Evolutionary conservation across 2,329 filamentous ascomycete species (phyloP).

Genomic region (Xylariaceae sp.): DNA sequence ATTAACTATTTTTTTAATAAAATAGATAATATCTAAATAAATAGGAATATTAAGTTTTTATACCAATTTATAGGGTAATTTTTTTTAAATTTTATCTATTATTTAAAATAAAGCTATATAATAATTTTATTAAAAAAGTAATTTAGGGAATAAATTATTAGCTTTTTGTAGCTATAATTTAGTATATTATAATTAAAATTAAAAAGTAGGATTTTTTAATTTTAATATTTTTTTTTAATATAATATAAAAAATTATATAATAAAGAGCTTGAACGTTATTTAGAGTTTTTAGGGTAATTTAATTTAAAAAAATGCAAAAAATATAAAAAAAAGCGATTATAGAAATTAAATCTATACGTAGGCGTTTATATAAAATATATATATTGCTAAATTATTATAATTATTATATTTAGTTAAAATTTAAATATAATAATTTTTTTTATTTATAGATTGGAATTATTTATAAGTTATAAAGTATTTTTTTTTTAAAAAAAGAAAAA

Average conservation of each 20-base stretch:
- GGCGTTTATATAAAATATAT: neutral
- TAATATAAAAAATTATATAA: conserved; percentile 1
- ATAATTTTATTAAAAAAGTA: no score
- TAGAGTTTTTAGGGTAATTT: neutral
- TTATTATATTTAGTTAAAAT: no score
- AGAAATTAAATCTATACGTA: no score
- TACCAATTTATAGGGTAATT: no score
- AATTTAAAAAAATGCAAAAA: neutral
- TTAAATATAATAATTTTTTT: no score
- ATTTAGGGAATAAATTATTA: neutral
- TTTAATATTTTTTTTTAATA: conserved; percentile 4
- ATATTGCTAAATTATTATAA: neutral
- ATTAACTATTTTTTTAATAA: no score
- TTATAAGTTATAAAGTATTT: no score
- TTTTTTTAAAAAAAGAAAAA: conserved; percentile 2
- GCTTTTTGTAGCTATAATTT: conserved; percentile 3
- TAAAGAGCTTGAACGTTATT: neutral
- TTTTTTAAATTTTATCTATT: no score
- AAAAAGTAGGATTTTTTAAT: conserved; percentile 1
- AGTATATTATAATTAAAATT: neutral
- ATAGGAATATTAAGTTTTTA: no score
- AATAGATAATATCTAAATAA: neutral
- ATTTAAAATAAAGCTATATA: no score
- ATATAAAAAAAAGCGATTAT: neutral
- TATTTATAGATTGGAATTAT: no score